A percentile compares a stretch with the other conserved stretches of the same genome.
phyloP scores from a whole-genome alignment of 139 green algal species.

The Nannochloris sp. region DNA sequence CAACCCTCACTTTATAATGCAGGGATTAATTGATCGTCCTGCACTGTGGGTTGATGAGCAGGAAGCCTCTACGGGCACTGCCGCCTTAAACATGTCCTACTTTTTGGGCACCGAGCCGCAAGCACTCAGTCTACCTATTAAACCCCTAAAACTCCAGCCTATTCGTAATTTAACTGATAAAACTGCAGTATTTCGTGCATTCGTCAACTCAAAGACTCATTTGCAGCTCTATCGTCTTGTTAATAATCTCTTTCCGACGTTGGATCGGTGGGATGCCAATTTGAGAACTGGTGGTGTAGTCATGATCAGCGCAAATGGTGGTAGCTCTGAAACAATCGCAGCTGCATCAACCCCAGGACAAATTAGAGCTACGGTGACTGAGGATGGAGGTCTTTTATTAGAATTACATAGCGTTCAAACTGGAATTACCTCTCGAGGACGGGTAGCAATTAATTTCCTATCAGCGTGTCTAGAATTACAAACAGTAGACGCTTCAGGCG shows the following conservation, averaged over 20 bases:
- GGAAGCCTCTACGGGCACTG: neutral
- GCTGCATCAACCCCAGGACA: neutral
- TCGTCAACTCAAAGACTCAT: conserved; percentile 5
- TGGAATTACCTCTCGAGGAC: neutral
- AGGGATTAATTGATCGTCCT: conserved; percentile 9
- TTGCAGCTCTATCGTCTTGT: conserved; percentile 12
- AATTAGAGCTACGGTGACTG: neutral
- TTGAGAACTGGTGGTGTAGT: neutral
- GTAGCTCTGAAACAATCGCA: neutral
- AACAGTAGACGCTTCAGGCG: neutral
- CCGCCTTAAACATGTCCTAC: conserved; percentile 11
- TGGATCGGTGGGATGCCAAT: conserved; percentile 10
- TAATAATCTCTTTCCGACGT: conserved; percentile 13
- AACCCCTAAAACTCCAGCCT: conserved; percentile 21
- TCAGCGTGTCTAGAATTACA: conserved; percentile 16
- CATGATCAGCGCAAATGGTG: neutral
- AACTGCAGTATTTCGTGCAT: neutral
- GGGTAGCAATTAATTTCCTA: conserved; percentile 8
- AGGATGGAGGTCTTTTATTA: conserved; percentile 18
- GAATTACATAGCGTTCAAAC: neutral
- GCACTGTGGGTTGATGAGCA: conserved; percentile 13
- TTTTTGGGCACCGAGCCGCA: conserved; percentile 9
- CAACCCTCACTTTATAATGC: neutral
- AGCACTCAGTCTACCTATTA: neutral
- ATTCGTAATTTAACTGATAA: neutral